Evolutionary conservation across 2,329 filamentous ascomycete species (phyloP).

Genomic region (Fusarium hainanense): DNA sequence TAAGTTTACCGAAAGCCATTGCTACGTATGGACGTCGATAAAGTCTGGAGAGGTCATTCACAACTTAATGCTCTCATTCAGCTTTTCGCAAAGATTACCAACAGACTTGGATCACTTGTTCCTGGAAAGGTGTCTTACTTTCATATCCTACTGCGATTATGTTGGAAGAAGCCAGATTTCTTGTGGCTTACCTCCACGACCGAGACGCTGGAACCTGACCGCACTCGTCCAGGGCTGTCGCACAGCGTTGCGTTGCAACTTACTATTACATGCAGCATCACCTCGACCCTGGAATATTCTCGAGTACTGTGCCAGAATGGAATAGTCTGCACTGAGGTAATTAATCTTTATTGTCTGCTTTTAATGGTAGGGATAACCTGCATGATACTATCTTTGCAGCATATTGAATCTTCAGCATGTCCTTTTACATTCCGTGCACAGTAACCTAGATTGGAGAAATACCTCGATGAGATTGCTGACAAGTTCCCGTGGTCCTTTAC

Average conservation of each 20-base stretch:
- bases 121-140: background rate
- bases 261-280: slow-evolving; percentile 18
- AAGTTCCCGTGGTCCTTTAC: slow-evolving; percentile 22
- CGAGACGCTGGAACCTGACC: slow-evolving; percentile 37
- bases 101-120: background rate
- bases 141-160: slow-evolving; percentile 5
- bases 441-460: slow-evolving; percentile 20
- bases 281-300: slow-evolving; percentile 21
- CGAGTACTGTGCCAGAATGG: slow-evolving; percentile 1
- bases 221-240: slow-evolving; percentile 29
- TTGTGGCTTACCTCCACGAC: slow-evolving; percentile 38
- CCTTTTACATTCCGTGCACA: slow-evolving; percentile 11
- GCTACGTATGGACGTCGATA: background rate
- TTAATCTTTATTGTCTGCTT: slow-evolving; percentile 6
- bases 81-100: background rate
- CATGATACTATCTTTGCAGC: slow-evolving; percentile 28
- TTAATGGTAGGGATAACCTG: slow-evolving; percentile 39
- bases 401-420: slow-evolving; percentile 11
- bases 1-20: background rate
- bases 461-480: slow-evolving; percentile 26
- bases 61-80: background rate
- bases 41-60: background rate
- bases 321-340: slow-evolving; percentile 14
- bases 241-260: slow-evolving; percentile 22
- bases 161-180: slow-evolving; percentile 29